These are phyloP conservation scores for Spathaspora hagerdaliae DNA, from an alignment of 805 yeast species.

Conservation along the genomic window DNA sequence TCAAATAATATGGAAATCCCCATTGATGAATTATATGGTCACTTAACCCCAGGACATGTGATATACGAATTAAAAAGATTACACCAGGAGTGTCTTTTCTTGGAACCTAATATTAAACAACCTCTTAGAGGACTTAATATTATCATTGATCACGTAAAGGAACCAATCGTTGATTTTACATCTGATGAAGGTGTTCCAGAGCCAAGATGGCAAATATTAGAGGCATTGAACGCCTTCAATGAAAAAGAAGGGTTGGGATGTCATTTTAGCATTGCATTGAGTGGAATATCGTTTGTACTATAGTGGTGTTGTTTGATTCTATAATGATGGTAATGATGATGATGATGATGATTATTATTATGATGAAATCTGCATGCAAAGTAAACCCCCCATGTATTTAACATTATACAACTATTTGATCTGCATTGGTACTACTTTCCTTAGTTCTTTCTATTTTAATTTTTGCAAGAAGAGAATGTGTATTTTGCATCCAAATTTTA, in stretches of 20 bases:
- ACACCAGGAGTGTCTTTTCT: conserved; percentile 11
- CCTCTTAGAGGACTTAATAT: conserved; percentile 44
- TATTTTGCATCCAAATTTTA: too few species aligned
- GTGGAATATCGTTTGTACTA: conserved; percentile 44
- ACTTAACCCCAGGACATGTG: conserved; percentile 64
- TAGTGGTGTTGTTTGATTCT: background rate
- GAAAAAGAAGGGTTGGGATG: conserved; percentile 35
- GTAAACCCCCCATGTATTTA: too few species aligned
- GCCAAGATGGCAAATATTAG: conserved; percentile 55
- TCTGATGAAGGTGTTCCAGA: conserved; percentile 29
- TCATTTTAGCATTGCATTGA: conserved; percentile 48
- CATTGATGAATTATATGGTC: conserved; percentile 63
- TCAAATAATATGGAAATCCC: conserved; percentile 45
- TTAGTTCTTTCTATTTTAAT: too few species aligned
- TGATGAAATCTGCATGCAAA: too few species aligned
- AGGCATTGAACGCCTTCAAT: conserved; percentile 44
- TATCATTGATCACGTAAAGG: conserved; percentile 45
- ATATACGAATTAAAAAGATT: conserved; percentile 49
- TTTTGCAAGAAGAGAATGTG: too few species aligned
- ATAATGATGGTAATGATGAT: too few species aligned
- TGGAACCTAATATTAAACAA: conserved; percentile 9
- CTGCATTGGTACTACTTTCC: too few species aligned
- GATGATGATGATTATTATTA: too few species aligned
- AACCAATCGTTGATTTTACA: conserved; percentile 38
- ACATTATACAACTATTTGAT: too few species aligned